Percentiles rank a stretch among this genome's conserved stretches.
Evolutionary conservation across 257 asterid species (phyloP).

Genomic region (Anisodus acutangulus): DNA sequence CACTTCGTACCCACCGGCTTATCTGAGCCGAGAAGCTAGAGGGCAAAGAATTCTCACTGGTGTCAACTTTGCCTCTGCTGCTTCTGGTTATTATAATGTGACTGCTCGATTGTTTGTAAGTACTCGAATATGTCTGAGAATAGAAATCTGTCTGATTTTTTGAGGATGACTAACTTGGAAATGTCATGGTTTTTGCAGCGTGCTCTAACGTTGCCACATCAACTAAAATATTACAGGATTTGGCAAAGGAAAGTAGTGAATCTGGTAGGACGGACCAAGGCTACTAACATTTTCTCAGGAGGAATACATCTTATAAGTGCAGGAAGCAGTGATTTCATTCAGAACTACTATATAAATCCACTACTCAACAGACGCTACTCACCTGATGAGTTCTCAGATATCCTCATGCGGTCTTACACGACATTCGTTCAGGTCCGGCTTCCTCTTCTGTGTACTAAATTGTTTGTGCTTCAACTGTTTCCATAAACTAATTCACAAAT

Average conservation of each 20-base stretch:
- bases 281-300: slow-evolving; percentile 59
- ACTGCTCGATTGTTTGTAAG: slow-evolving; percentile 71
- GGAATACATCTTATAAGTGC: slow-evolving; percentile 78
- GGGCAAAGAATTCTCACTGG: slow-evolving; percentile 64
- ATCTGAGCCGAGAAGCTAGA: slow-evolving; percentile 63
- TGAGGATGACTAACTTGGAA: background rate
- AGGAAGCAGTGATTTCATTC: slow-evolving; percentile 86
- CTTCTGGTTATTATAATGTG: slow-evolving; percentile 80
- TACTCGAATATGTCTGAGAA: background rate
- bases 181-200: slow-evolving; percentile 50
- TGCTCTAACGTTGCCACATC: slow-evolving; percentile 62
- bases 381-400: slow-evolving; percentile 63
- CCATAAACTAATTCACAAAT: background rate
- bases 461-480: background rate
- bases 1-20: slow-evolving; percentile 77
- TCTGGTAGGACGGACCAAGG: slow-evolving; percentile 59
- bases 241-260: slow-evolving; percentile 73
- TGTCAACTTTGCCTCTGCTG: slow-evolving; percentile 87
- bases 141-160: background rate
- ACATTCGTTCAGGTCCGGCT: slow-evolving; percentile 55
- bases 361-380: slow-evolving; percentile 51
- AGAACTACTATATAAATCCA: slow-evolving; percentile 73
- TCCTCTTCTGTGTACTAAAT: background rate
- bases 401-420: slow-evolving; percentile 64
- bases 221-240: slow-evolving; percentile 58